Conservation (phyloP, 2,329 filamentous ascomycete genomes). For the Pseudogymnoascus sp. region DNA sequence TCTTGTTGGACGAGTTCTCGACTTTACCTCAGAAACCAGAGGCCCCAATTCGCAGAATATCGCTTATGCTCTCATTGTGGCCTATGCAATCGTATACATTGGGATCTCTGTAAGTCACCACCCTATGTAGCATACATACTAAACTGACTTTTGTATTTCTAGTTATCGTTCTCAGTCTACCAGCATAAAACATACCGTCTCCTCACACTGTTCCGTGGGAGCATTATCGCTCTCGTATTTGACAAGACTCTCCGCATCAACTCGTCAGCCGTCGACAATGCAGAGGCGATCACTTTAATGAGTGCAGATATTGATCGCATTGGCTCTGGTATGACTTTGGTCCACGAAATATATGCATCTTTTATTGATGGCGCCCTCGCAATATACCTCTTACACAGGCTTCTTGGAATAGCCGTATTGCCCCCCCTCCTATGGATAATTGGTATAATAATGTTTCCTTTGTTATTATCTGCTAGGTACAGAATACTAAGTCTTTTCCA, state of each 20-base stretch:
- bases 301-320: background rate
- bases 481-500: background rate
- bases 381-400: background rate
- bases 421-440: background rate
- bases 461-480: too few species aligned
- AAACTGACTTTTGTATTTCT: background rate
- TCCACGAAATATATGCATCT: background rate
- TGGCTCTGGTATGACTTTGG: background rate
- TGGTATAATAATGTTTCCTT: background rate
- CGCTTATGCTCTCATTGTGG: conserved; percentile 34
- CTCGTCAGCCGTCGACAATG: background rate
- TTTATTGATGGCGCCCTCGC: background rate
- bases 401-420: background rate
- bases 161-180: conserved; percentile 6
- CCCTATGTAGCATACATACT: background rate
- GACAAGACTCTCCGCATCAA: conserved; percentile 11
- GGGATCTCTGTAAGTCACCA: conserved; percentile 32
- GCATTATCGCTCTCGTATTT: conserved; percentile 8
- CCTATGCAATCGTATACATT: conserved; percentile 33
- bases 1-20: conserved; percentile 31
- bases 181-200: conserved; percentile 11
- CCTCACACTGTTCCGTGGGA: conserved; percentile 9
- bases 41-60: conserved; percentile 21
- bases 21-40: conserved; percentile 24
- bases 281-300: background rate